Base-by-base conservation (phyloP, 176 grass and related monocot genomes). In the Chrysopogon serrulatus region DNA sequence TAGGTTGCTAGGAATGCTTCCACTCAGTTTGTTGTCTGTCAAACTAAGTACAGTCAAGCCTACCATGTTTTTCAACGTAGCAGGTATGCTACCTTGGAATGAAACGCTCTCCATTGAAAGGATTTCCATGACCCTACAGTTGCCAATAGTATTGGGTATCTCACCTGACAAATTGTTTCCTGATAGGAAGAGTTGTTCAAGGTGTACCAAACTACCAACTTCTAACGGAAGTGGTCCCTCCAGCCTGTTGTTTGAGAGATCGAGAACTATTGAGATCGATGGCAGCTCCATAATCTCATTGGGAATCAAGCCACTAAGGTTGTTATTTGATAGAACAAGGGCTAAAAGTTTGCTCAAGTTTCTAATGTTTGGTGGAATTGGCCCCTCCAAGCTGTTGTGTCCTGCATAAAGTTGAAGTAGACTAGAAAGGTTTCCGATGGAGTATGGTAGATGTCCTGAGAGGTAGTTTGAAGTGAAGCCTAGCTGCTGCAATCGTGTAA, bases 11-110 rank as follows among this genome's bases (percentile, higher is more conserved):
- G 79, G 88, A 24, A 90, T 83, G 30, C 53, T 4, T 17, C 79
- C 74, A 17, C 45, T 77, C 16, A 87, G 66, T 44, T 63, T 65
- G 24, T 90, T 90, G 12, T 10, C 6, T 0, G 66, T 79, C 14
- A 86, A 65, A 32, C 86, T 68, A 51, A 92, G 54, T 48, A 12
- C 2, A 41, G 53, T 36, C 10, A 88, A 68, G 2, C 79, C 86
- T 33, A 24, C 71, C 67, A 88, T 69, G 13, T 82, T 82, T 9
- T 8, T 49, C 8, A 92, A 42, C 4, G 27, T 68, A 6, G 4
- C 5, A 74, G 90, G 90, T 78, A 86, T 86, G 60, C 21, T 57
- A 34, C 86, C 85, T 60, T 78, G 63, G 43, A 92, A 71, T 9
- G 56, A 60, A 59, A 85, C 88, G 1, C 6, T 42, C 65, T 78